Percentiles rank a stretch among this genome's conserved stretches.
These are phyloP conservation scores for Termitomyces sp. DNA, from an alignment of 768 basidiomycete species.

Conservation along the genomic window DNA sequence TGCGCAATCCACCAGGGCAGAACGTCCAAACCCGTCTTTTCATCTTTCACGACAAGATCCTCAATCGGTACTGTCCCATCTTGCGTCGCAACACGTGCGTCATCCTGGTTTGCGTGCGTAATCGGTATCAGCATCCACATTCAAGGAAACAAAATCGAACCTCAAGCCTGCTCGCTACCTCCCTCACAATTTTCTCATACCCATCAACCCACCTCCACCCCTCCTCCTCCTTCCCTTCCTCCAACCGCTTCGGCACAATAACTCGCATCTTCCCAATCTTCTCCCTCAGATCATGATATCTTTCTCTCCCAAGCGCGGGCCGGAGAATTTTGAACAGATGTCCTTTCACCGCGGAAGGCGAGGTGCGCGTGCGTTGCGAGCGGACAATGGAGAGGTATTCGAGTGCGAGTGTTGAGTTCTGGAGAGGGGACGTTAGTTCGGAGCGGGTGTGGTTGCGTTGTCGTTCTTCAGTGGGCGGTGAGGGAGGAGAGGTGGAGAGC, in stretches of 20 bases:
- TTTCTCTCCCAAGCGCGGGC: constrained; percentile 60
- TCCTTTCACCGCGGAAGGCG: constrained; percentile 71
- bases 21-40: constrained; percentile 28
- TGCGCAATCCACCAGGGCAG: constrained; percentile 50
- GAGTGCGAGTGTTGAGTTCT: constrained; percentile 57
- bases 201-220: constrained; percentile 37
- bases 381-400: constrained; percentile 84
- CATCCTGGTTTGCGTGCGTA: constrained; percentile 18
- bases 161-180: constrained; percentile 55
- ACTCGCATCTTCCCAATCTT: constrained; percentile 49
- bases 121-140: not conserved
- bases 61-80: constrained; percentile 19
- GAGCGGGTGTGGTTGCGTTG: not conserved
- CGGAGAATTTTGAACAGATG: constrained; percentile 92
- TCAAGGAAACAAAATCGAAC: constrained; percentile 13
- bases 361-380: constrained; percentile 57
- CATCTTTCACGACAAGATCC: constrained; percentile 27
- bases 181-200: constrained; percentile 50
- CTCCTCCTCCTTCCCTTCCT: constrained; percentile 20
- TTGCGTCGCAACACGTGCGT: constrained; percentile 11
- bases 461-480: not conserved
- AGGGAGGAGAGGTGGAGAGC: constrained; percentile 8
- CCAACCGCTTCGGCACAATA: not conserved
- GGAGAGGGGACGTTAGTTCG: constrained; percentile 36
- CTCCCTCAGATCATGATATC: constrained; percentile 58